Base-by-base conservation (phyloP, 805 yeast species). In the Wickerhamiella kurtzmanii region DNA sequence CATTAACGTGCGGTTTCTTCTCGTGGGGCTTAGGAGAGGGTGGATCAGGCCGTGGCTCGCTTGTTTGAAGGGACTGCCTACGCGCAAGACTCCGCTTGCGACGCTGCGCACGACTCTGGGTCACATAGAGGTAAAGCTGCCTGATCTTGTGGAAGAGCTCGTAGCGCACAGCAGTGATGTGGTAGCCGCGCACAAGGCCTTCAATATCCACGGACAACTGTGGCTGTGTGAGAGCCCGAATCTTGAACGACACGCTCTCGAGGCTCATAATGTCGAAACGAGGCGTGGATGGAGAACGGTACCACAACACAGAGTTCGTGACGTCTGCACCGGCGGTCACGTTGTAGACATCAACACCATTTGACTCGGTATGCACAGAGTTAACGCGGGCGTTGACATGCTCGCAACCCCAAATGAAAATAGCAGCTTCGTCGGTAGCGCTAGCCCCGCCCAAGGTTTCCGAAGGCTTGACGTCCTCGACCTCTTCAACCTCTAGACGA, bases 371-470 rank as follows among this genome's bases (percentile, higher is more conserved):
- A 41, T 64, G 69, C 15, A 56, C 50, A 15, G 68, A 52, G 25
- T 54, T 58, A 21, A 64, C 25, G 41, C 58, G 57, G 37, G 65
- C 58, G 22, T 54, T 48, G 9, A 67, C 50, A 38, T 62, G 59
- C 3, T 62, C 54, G 28, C 66, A 59, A 2, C 60, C 54, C 4
- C 61, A 50, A 17, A 65, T 60, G 22, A 66, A 62, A 60, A 66
- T 61, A 22, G 62, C 47, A 19, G 53, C 49, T 8, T 45, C 41
- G 15, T 50, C 47, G n/a, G n/a, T 13, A 13, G 19, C 44, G 21
- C 43, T 18, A n/a, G n/a, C n/a, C n/a, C 6, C 20, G 16, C 6
- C 8, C 16, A 22, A 16, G 15, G 6, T 39, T 15, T 19, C 19
- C 13, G 8, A 6, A 5, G 44, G 28, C 36, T 11, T 6, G 9